phyloP scores from a whole-genome alignment of 2,329 filamentous ascomycete species.

The Parastagonospora nodorum region DNA sequence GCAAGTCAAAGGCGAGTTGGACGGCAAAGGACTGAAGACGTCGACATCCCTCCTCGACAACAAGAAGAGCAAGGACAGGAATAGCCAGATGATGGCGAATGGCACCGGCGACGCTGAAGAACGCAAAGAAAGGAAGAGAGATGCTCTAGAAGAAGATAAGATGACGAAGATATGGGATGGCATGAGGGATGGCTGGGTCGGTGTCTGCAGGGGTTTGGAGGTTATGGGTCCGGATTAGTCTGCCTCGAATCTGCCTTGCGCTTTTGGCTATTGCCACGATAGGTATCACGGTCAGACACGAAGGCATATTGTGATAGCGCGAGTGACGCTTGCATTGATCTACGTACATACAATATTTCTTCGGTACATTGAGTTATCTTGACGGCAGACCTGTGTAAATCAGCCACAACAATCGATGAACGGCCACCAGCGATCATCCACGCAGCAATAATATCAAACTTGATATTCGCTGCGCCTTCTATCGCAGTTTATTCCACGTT shows the following conservation, averaged over 20 bases:
- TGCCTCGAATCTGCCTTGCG: background rate
- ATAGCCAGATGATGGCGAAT: slow-evolving; percentile 23
- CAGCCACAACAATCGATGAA: no score
- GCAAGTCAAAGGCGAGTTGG: slow-evolving; percentile 45
- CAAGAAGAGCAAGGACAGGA: slow-evolving; percentile 14
- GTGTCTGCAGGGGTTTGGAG: slow-evolving; percentile 39
- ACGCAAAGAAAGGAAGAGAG: slow-evolving; percentile 35
- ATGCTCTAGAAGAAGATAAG: slow-evolving; percentile 37
- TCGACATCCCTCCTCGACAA: slow-evolving; percentile 13
- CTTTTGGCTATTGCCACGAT: no score
- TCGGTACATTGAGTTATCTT: no score
- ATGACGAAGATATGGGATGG: slow-evolving; percentile 37
- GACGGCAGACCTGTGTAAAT: no score
- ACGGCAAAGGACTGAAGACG: slow-evolving; percentile 40
- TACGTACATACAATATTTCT: no score
- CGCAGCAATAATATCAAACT: no score
- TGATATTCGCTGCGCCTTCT: no score
- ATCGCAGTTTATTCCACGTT: no score
- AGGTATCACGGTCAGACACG: background rate
- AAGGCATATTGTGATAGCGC: background rate
- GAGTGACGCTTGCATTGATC: no score
- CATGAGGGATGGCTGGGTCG: slow-evolving; percentile 40
- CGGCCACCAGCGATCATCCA: no score
- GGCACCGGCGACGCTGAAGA: slow-evolving; percentile 35
- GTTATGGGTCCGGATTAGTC: slow-evolving; percentile 36